These are phyloP conservation scores for Phytophthora uliginosa DNA, from an alignment of 352 stramenopile species.

Conservation along the genomic window DNA sequence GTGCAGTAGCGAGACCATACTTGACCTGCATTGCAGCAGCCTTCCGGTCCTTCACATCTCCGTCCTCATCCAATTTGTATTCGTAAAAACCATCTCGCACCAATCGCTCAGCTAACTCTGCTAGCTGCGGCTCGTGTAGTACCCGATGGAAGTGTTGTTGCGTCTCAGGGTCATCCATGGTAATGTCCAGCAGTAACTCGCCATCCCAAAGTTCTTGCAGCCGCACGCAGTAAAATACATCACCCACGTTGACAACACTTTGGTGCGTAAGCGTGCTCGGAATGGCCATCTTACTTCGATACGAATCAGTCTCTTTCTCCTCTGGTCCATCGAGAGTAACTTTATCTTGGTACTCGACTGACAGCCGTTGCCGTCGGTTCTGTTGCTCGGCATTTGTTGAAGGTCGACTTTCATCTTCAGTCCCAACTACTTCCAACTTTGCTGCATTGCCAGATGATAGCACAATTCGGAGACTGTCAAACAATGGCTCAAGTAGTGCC, in stretches of 20 bases:
- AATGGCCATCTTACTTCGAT: background rate
- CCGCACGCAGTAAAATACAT: constrained; percentile 65
- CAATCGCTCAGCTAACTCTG: constrained; percentile 43
- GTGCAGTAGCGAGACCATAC: constrained; percentile 18
- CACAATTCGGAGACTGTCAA: constrained; percentile 37
- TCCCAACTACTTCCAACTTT: constrained; percentile 23
- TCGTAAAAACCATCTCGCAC: constrained; percentile 27
- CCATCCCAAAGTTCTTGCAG: constrained; percentile 75
- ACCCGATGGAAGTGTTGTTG: constrained; percentile 42
- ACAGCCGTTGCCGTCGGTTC: constrained; percentile 5
- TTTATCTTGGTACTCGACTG: constrained; percentile 14
- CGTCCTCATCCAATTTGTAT: constrained; percentile 7
- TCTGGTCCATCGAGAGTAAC: background rate
- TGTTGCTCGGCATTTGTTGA: constrained; percentile 8
- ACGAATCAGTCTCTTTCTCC: background rate
- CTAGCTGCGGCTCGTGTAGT: constrained; percentile 47
- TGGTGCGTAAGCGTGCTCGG: constrained; percentile 60
- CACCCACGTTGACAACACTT: constrained; percentile 56
- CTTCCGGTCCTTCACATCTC: constrained; percentile 7
- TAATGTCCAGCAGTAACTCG: constrained; percentile 66
- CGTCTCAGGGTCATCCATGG: constrained; percentile 64
- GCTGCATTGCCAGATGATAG: background rate
- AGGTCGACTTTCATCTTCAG: constrained; percentile 13
- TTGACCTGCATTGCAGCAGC: constrained; percentile 33
- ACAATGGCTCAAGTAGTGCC: constrained; percentile 54